Percentiles rank a stretch among this genome's conserved stretches.
phyloP scores from a whole-genome alignment of 176 grass and related monocot genomes.

The Metroxylon sagu region DNA sequence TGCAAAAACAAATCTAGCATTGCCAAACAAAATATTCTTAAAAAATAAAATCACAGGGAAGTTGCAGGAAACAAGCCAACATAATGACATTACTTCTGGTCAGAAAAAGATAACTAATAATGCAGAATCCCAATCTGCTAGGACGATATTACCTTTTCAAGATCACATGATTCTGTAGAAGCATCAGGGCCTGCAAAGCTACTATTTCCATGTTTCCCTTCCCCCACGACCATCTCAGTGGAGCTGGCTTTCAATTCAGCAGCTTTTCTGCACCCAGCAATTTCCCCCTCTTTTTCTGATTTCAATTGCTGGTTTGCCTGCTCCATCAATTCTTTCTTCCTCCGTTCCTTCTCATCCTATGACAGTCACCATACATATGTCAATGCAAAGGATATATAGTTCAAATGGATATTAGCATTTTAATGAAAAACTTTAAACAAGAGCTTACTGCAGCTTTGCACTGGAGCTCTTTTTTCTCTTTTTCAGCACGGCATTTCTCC shows the following conservation, averaged over 20 bases:
- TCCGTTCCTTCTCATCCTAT: background rate
- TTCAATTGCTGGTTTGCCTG: background rate
- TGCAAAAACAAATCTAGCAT: too few relatives aligned
- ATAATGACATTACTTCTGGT: background rate
- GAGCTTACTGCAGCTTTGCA: background rate
- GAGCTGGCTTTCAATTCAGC: background rate
- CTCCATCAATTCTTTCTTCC: background rate
- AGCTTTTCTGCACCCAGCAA: slow-evolving; percentile 16
- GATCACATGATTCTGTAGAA: slow-evolving; percentile 1
- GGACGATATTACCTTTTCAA: slow-evolving; percentile 30
- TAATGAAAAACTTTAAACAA: background rate
- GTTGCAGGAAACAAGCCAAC: slow-evolving; percentile 2
- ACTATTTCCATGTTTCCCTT: slow-evolving; percentile 28
- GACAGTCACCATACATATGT: too few relatives aligned
- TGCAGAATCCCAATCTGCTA: background rate
- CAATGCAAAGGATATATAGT: too few relatives aligned
- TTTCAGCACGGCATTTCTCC: background rate
- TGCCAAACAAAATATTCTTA: too few relatives aligned
- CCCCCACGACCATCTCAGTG: slow-evolving; percentile 11
- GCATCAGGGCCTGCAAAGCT: slow-evolving; percentile 16
- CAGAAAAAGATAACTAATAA: slow-evolving; percentile 7
- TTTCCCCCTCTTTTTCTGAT: slow-evolving; percentile 11
- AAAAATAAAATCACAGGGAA: too few relatives aligned
- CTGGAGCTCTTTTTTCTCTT: background rate
- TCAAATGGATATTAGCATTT: too few relatives aligned